Conservation (phyloP, 805 yeast genomes). For the Starmerella scarabaei region DNA sequence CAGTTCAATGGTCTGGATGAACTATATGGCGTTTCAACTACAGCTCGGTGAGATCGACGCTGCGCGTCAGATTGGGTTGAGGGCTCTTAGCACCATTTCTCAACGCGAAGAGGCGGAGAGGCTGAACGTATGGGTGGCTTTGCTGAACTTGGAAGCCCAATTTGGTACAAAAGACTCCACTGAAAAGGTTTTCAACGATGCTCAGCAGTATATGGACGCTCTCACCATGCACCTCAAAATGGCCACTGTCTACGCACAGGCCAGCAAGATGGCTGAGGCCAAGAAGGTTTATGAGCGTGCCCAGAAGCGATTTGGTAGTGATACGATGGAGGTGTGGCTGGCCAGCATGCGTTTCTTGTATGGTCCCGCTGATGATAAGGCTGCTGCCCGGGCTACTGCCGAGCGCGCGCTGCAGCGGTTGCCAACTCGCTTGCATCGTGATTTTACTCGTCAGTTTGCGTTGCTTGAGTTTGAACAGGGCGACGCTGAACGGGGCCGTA, state of each 20-base stretch:
- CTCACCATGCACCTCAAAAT: conserved; percentile 67
- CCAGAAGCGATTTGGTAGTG: conserved; percentile 66
- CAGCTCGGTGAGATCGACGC: conserved; percentile 88
- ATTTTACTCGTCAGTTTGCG: conserved; percentile 76
- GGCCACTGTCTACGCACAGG: conserved; percentile 57
- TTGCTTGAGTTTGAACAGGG: conserved; percentile 71
- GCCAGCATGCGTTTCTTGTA: conserved; percentile 65
- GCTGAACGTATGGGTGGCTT: conserved; percentile 89
- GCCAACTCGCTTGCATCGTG: conserved; percentile 31
- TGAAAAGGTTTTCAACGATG: conserved; percentile 66
- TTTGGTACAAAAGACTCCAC: conserved; percentile 79
- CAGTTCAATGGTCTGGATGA: conserved; percentile 92
- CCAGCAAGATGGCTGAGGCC: conserved; percentile 64
- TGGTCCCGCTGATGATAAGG: conserved; percentile 32
- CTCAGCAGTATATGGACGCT: conserved; percentile 88
- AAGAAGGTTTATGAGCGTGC: conserved; percentile 50
- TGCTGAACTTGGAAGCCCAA: conserved; percentile 82
- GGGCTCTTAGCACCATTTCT: conserved; percentile 82
- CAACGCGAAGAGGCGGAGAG: conserved; percentile 89
- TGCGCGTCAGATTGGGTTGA: conserved; percentile 83
- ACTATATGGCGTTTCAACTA: conserved; percentile 94
- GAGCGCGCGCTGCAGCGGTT: conserved; percentile 52
- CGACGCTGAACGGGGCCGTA: conserved; percentile 87
- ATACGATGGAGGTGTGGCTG: conserved; percentile 62
- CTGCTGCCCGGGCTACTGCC: conserved; percentile 50